Conservation (phyloP, 805 yeast genomes). For the Wickerhamiella hasegawae region DNA sequence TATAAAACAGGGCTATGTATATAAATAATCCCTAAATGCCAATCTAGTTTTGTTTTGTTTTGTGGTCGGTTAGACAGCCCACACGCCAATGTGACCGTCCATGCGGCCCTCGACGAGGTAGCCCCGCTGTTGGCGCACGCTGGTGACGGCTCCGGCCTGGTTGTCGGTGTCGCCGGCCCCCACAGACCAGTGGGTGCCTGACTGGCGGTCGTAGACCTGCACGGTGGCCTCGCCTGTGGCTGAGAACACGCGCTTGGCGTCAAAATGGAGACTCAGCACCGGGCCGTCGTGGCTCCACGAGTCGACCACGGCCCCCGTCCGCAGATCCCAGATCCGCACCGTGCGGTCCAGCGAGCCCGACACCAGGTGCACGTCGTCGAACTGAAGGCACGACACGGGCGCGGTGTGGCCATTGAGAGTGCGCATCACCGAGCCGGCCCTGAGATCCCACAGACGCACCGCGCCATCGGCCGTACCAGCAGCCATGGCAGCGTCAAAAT, state of each 20-base stretch:
- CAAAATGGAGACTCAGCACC: conserved; percentile 43
- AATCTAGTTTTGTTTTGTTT: too few species aligned
- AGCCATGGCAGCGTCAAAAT: conserved; percentile 61
- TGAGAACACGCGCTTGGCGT: conserved; percentile 36
- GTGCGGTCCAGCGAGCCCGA: conserved; percentile 52
- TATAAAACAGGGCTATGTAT: too few species aligned
- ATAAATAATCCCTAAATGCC: too few species aligned
- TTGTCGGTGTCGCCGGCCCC: conserved; percentile 30
- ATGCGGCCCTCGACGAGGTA: conserved; percentile 49
- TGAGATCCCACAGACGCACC: conserved; percentile 61
- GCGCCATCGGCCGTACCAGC: conserved; percentile 66
- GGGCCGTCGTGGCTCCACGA: conserved; percentile 46
- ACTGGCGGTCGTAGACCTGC: conserved; percentile 42
- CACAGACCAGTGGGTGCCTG: conserved; percentile 36
- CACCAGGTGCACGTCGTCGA: conserved; percentile 46
- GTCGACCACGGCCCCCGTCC: conserved; percentile 47
- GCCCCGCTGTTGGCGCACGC: conserved; percentile 41
- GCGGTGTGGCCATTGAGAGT: conserved; percentile 47
- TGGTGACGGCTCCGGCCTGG: conserved; percentile 22
- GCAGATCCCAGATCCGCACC: conserved; percentile 55
- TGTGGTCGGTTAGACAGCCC: conserved; percentile 31
- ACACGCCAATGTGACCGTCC: conserved; percentile 44
- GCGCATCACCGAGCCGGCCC: conserved; percentile 36
- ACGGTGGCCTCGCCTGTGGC: conserved; percentile 35
- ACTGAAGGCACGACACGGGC: conserved; percentile 50